Conservation (phyloP, 2,329 filamentous ascomycete species). For the Ophiosphaerella korrae region DNA sequence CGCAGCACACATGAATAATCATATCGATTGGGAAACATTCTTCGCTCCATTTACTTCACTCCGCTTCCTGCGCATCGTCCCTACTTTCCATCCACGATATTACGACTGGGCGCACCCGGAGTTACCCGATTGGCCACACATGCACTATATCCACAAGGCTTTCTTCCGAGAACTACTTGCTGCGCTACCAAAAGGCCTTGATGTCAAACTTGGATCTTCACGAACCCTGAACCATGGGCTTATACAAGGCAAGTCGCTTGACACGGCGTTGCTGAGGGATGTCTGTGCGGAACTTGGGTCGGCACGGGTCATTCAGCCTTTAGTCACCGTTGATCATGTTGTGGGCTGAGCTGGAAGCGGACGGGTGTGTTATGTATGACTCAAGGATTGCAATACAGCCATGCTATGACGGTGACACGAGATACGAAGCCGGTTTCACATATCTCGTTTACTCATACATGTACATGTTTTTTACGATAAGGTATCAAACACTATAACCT, state of each 20-base stretch:
- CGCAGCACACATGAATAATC: conserved; percentile 38
- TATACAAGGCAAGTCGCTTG: conserved; percentile 20
- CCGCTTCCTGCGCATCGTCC: conserved; percentile 30
- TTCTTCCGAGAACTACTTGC: conserved; percentile 35
- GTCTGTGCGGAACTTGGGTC: conserved; percentile 28
- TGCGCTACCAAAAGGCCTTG: conserved; percentile 22
- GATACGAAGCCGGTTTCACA: no score
- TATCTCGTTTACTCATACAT: neutral
- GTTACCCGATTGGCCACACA: conserved; percentile 23
- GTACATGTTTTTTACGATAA: neutral
- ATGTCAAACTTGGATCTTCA: conserved; percentile 24
- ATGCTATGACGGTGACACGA: no score
- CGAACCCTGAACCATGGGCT: conserved; percentile 15
- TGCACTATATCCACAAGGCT: conserved; percentile 35
- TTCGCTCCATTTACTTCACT: conserved; percentile 28
- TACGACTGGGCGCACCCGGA: conserved; percentile 36
- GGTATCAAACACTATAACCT: no score
- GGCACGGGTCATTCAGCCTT: neutral
- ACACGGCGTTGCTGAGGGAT: conserved; percentile 16
- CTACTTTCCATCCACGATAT: conserved; percentile 33
- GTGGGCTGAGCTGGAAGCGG: no score
- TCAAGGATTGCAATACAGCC: no score
- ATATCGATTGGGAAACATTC: conserved; percentile 36
- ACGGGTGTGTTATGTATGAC: no score
- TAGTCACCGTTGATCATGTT: no score